These are phyloP conservation scores for Pugionium cornutum DNA, from an alignment of 345 rosid species.

Conservation along the genomic window DNA sequence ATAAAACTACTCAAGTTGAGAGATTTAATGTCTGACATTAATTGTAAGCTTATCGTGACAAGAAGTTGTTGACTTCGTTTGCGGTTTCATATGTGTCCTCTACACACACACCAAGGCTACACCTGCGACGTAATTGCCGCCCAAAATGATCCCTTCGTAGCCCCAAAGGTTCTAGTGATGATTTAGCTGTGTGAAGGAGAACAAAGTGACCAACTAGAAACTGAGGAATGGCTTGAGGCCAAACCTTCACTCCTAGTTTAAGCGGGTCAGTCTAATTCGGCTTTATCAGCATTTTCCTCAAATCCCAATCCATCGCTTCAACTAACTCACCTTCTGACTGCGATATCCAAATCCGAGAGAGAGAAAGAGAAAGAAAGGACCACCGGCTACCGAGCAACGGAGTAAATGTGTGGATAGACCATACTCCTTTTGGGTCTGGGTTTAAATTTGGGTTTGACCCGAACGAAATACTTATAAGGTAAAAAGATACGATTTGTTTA, in stretches of 20 bases:
- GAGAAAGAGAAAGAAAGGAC: background rate
- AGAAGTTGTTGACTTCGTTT: conserved; percentile 60
- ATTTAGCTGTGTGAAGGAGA: conserved; percentile 61
- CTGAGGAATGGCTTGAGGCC: conserved; percentile 97
- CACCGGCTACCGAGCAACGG: too few species aligned
- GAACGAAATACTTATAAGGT: too few species aligned
- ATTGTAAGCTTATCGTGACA: conserved; percentile 55
- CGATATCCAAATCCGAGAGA: background rate
- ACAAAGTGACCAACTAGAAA: conserved; percentile 85
- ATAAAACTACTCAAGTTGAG: conserved; percentile 24
- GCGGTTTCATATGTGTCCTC: conserved; percentile 86
- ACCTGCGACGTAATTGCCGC: conserved; percentile 81
- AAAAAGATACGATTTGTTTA: too few species aligned
- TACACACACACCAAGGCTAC: conserved; percentile 90
- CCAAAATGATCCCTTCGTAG: conserved; percentile 67
- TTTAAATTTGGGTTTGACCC: too few species aligned
- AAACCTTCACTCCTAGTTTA: conserved; percentile 67
- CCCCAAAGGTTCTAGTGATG: conserved; percentile 53
- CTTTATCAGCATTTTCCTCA: conserved; percentile 88
- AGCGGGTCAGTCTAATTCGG: conserved; percentile 74
- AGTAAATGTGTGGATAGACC: too few species aligned
- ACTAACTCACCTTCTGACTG: conserved; percentile 72
- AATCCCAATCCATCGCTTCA: conserved; percentile 82
- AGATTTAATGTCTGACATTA: conserved; percentile 2
- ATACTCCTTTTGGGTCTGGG: too few species aligned